These are phyloP conservation scores for Limnomonas spitsbergensis DNA, from an alignment of 139 green algal genomes.

Conservation along the genomic window DNA sequence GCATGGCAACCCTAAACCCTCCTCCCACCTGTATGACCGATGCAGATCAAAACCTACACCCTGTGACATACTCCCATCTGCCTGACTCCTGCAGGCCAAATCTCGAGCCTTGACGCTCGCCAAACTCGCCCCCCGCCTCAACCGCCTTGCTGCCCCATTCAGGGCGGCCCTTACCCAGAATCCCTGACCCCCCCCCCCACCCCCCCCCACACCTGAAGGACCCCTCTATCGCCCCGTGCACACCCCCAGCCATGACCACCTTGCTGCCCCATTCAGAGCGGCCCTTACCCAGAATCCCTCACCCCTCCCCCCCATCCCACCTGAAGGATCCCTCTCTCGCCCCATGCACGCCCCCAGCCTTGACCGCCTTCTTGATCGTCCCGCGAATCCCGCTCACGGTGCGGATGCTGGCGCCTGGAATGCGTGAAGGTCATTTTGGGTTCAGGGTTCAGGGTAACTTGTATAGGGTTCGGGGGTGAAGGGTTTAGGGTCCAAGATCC, in stretches of 20 bases:
- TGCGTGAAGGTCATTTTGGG: constrained; percentile 48
- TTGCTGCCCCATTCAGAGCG: neutral
- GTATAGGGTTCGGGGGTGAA: constrained; percentile 62
- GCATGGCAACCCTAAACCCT: too few relatives aligned
- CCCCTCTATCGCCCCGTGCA: too few relatives aligned
- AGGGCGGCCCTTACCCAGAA: neutral
- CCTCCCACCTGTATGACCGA: too few relatives aligned
- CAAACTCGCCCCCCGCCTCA: too few relatives aligned
- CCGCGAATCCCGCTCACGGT: constrained; percentile 92
- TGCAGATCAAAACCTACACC: too few relatives aligned
- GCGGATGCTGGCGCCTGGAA: constrained; percentile 80
- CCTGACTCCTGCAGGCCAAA: too few relatives aligned
- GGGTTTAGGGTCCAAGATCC: constrained; percentile 81
- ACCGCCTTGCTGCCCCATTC: neutral
- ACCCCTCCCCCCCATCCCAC: neutral
- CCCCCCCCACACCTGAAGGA: constrained; percentile 7
- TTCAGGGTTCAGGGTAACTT: constrained; percentile 57
- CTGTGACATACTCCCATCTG: too few relatives aligned
- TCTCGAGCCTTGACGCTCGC: too few relatives aligned
- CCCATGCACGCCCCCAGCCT: constrained; percentile 34
- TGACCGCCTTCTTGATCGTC: constrained; percentile 93
- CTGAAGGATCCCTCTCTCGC: constrained; percentile 57
- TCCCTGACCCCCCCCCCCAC: neutral
- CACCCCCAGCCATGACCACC: neutral
- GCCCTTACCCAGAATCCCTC: neutral